A percentile compares a stretch with the other conserved stretches of the same genome.
Conservation (phyloP, 2,329 filamentous ascomycete genomes). For the Beauveria sp. region DNA sequence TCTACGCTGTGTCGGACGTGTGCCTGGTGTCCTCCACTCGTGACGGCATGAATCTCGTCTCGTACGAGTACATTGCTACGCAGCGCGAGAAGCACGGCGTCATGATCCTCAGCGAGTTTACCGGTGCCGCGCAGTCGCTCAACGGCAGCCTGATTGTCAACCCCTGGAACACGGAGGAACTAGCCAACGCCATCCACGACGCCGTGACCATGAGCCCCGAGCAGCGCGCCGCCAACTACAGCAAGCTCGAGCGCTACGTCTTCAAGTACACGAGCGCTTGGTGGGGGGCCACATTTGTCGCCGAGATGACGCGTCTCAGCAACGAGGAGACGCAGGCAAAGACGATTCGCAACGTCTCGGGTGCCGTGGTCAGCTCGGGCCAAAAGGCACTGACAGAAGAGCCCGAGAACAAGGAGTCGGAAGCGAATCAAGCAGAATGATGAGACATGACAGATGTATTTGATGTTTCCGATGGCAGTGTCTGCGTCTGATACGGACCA, state of each 20-base stretch:
- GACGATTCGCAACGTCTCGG: slow-evolving; percentile 33
- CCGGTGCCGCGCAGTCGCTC: slow-evolving; percentile 87
- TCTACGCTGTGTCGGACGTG: slow-evolving; percentile 87
- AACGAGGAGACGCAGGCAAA: slow-evolving; percentile 30
- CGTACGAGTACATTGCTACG: slow-evolving; percentile 95
- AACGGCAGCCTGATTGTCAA: slow-evolving; percentile 94
- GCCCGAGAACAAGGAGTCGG: neutral
- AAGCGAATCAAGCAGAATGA: neutral
- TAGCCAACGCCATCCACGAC: slow-evolving; percentile 87
- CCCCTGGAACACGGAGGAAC: slow-evolving; percentile 96
- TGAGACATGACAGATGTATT: neutral
- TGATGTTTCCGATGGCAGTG: neutral
- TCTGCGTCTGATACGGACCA: neutral
- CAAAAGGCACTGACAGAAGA: slow-evolving; percentile 3
- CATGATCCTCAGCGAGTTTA: slow-evolving; percentile 94
- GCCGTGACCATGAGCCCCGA: slow-evolving; percentile 95
- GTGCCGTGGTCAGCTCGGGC: slow-evolving; percentile 25
- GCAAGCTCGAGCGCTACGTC: slow-evolving; percentile 88
- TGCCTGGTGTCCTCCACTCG: slow-evolving; percentile 92
- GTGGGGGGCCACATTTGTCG: slow-evolving; percentile 92
- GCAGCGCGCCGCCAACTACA: slow-evolving; percentile 77
- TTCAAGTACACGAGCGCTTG: slow-evolving; percentile 97
- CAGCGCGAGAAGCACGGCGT: slow-evolving; percentile 86
- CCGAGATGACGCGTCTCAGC: slow-evolving; percentile 59
- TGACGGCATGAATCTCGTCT: slow-evolving; percentile 97